phyloP scores from a whole-genome alignment of 1,139 yeast genomes.

The Meyerozyma smithsonii region DNA sequence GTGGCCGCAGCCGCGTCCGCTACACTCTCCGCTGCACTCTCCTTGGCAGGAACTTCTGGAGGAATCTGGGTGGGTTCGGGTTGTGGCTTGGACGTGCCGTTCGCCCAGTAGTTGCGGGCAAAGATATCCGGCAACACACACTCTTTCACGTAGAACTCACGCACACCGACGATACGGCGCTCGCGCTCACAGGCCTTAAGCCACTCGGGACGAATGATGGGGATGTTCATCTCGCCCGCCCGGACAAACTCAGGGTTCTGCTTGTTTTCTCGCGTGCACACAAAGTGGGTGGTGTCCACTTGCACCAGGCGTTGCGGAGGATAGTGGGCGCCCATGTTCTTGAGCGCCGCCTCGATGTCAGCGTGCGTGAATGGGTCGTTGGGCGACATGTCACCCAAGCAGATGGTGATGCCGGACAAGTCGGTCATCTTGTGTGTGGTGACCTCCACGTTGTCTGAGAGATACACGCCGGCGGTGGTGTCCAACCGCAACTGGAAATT shows the following conservation, averaged over 20 bases:
- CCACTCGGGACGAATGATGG: conserved; percentile 97
- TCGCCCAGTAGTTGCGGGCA: conserved; percentile 39
- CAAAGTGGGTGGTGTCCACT: conserved; percentile 91
- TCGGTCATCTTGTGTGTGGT: conserved; percentile 96
- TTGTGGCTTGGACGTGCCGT: conserved; percentile 3
- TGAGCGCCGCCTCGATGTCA: conserved; percentile 62
- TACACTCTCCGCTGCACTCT: not conserved
- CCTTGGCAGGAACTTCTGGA: conserved; percentile 3
- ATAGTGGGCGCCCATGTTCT: conserved; percentile 71
- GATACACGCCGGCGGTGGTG: conserved; percentile 83
- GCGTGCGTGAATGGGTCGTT: conserved; percentile 52
- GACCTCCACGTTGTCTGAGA: conserved; percentile 63
- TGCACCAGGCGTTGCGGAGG: conserved; percentile 70
- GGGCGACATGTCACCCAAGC: conserved; percentile 75
- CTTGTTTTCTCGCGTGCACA: conserved; percentile 64
- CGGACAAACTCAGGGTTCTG: conserved; percentile 62
- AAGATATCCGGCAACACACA: conserved; percentile 46
- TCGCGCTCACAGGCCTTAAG: conserved; percentile 89
- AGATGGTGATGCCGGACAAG: conserved; percentile 85
- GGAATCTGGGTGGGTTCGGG: conserved; percentile 4
- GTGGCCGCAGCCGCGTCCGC: conserved; percentile 3
- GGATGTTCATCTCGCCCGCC: conserved; percentile 85
- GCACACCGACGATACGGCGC: conserved; percentile 86
- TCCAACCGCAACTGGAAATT: conserved; percentile 74
- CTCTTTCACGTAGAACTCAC: conserved; percentile 67